Base-by-base conservation (phyloP, 495 filamentous ascomycete species). In the Penicillium malachiteum region DNA sequence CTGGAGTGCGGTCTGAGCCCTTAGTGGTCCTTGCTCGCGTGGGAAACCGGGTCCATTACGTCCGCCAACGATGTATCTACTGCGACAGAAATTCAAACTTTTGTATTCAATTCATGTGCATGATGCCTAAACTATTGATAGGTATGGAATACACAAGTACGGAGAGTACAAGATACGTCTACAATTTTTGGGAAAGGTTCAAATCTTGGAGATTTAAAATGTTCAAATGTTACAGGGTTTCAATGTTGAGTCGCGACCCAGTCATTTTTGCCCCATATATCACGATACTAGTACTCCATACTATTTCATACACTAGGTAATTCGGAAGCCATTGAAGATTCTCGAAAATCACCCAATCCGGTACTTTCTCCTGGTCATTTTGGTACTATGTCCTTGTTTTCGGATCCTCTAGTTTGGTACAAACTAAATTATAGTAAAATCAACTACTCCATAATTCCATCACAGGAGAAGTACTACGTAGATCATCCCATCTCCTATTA, bases 171-270 rank as follows among this genome's bases (percentile, higher is more conserved):
- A n/a, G n/a, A 38, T 38, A 26, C 21, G 4, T 26, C 21, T 26
- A 4, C 21, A 26, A 26, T 26, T n/a, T n/a, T n/a, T n/a, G n/a
- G n/a, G n/a, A n/a, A n/a, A n/a, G n/a, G n/a, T n/a, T n/a, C n/a
- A n/a, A n/a, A n/a, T n/a, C n/a, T n/a, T n/a, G n/a, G n/a, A n/a
- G n/a, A n/a, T n/a, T n/a, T n/a, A n/a, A n/a, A n/a, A n/a, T n/a
- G n/a, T n/a, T 40, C 17, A 47, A 32, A 16, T 39, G 40, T 42
- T 34, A 34, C 51, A 55, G 47, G 57, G 60, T 60, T 55, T 59
- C 50, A 49, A 62, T 57, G 58, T 59, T n/a, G 51, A 50, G 59
- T 49, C 65, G 65, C 65, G 65, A 67, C 62, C 65, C 65, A 67
- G 65, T 68, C 65, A 66, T 68, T 68, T 61, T 67, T 37, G 34